Percentiles rank a stretch among this genome's conserved stretches.
Evolutionary conservation across 805 yeast species (phyloP).

Genomic region (Ogataea methylovora): DNA sequence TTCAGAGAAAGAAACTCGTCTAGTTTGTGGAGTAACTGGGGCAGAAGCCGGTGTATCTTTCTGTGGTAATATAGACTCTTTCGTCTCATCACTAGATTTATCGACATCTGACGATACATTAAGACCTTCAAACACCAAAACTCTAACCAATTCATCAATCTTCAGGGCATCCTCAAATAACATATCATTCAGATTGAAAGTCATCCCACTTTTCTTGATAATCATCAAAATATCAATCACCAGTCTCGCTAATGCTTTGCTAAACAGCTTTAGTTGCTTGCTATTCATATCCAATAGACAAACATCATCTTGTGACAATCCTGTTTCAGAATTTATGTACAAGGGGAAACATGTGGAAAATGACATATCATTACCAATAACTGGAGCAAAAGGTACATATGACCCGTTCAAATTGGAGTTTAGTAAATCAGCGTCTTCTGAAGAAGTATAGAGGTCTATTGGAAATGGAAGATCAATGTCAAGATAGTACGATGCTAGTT

Average conservation of each 20-base stretch:
- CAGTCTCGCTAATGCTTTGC: constrained; percentile 13
- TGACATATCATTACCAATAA: constrained; percentile 3
- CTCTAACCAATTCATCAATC: constrained; percentile 9
- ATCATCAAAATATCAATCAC: constrained; percentile 12
- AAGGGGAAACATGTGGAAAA: constrained; percentile 5
- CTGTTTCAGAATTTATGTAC: constrained; percentile 3
- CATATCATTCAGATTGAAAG: too few relatives aligned
- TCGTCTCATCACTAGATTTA: background rate
- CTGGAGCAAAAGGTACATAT: constrained; percentile 6
- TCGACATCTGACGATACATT: too few relatives aligned
- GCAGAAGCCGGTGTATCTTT: background rate
- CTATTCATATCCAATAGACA: constrained; percentile 11
- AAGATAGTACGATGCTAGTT: constrained; percentile 10
- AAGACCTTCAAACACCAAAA: background rate
- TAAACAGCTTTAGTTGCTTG: constrained; percentile 9
- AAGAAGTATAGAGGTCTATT: constrained; percentile 3
- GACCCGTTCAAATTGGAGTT: background rate
- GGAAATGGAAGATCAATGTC: constrained; percentile 15
- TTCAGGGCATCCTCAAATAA: constrained; percentile 12
- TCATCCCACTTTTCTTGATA: constrained; percentile 1
- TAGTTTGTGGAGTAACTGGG: constrained; percentile 1
- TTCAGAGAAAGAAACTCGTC: constrained; percentile 1
- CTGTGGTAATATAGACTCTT: background rate
- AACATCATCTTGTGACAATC: constrained; percentile 2
- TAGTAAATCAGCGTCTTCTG: background rate